A percentile compares a stretch with the other conserved stretches of the same genome.
phyloP scores from a whole-genome alignment of 805 yeast genomes.

The Starmerella scarabaei region DNA sequence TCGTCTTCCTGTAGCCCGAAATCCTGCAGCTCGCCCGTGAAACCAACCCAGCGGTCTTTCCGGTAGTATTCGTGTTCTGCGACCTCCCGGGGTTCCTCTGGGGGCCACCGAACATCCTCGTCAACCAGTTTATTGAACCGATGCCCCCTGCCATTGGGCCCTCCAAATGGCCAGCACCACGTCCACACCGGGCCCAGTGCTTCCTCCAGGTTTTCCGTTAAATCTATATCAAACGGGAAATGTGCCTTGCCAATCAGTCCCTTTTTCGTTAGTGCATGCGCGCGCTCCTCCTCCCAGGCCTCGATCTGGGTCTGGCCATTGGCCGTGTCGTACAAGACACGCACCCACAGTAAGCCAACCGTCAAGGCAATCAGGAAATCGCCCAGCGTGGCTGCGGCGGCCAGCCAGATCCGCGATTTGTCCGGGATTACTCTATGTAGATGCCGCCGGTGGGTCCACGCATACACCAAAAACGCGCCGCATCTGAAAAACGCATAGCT shows the following conservation, averaged over 20 bases:
- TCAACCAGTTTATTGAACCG: conserved; percentile 43
- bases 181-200: conserved; percentile 40
- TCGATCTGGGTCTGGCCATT: conserved; percentile 82
- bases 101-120: conserved; percentile 77
- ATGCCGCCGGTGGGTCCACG: conserved; percentile 30
- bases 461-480: conserved; percentile 12
- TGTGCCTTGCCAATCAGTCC: conserved; percentile 26
- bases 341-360: conserved; percentile 42
- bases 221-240: conserved; percentile 74
- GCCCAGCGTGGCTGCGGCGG: conserved; percentile 42
- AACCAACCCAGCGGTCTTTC: conserved; percentile 53
- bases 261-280: conserved; percentile 44
- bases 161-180: conserved; percentile 66
- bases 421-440: conserved; percentile 44
- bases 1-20: conserved; percentile 66
- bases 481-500: conserved; percentile 24
- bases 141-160: conserved; percentile 48
- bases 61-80: conserved; percentile 24
- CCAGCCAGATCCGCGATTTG: conserved; percentile 40
- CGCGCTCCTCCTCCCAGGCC: conserved; percentile 79
- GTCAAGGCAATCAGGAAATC: conserved; percentile 49
- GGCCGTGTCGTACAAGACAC: conserved; percentile 45
- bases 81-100: conserved; percentile 35
- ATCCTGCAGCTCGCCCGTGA: conserved; percentile 75
- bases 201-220: conserved; percentile 39